phyloP scores from a whole-genome alignment of 768 basidiomycete species.

The Coprinellus micaceus region DNA sequence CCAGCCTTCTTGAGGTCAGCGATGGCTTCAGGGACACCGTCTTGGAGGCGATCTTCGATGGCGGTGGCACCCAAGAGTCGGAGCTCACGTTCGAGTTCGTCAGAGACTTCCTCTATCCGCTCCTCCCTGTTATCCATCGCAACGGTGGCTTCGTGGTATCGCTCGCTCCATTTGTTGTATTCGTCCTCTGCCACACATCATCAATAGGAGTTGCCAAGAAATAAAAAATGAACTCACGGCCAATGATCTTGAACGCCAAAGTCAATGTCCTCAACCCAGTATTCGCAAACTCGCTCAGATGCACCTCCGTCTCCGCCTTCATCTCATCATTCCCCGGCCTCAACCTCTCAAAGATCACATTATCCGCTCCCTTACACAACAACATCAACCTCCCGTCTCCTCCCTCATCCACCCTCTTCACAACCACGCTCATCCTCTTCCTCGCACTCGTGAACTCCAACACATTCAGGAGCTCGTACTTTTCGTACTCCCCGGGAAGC shows the following conservation, averaged over 20 bases:
- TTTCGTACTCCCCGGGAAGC: slow-evolving; percentile 44
- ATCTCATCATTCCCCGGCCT: slow-evolving; percentile 60
- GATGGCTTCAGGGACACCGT: slow-evolving; percentile 95
- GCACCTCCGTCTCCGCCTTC: slow-evolving; percentile 71
- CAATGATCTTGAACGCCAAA: slow-evolving; percentile 80
- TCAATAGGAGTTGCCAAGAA: no score
- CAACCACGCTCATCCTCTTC: slow-evolving; percentile 92
- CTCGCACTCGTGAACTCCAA: slow-evolving; percentile 91
- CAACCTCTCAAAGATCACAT: slow-evolving; percentile 89
- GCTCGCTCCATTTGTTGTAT: slow-evolving; percentile 72
- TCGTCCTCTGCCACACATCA: slow-evolving; percentile 50
- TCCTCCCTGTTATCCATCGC: slow-evolving; percentile 76
- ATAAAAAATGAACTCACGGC: slow-evolving; percentile 40
- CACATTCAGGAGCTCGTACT: slow-evolving; percentile 87
- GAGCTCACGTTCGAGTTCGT: slow-evolving; percentile 77
- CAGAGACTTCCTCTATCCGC: slow-evolving; percentile 70
- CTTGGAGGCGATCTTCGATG: slow-evolving; percentile 94
- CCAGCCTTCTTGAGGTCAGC: slow-evolving; percentile 92
- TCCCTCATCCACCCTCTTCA: slow-evolving; percentile 61
- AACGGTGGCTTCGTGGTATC: slow-evolving; percentile 76
- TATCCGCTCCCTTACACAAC: slow-evolving; percentile 91
- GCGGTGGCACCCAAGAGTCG: slow-evolving; percentile 89
- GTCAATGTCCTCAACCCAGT: slow-evolving; percentile 88
- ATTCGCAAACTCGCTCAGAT: slow-evolving; percentile 83
- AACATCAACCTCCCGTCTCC: slow-evolving; percentile 59